These are phyloP conservation scores for Wallacemonas sp. DNA, from an alignment of 208 protist species.

Conservation along the genomic window DNA sequence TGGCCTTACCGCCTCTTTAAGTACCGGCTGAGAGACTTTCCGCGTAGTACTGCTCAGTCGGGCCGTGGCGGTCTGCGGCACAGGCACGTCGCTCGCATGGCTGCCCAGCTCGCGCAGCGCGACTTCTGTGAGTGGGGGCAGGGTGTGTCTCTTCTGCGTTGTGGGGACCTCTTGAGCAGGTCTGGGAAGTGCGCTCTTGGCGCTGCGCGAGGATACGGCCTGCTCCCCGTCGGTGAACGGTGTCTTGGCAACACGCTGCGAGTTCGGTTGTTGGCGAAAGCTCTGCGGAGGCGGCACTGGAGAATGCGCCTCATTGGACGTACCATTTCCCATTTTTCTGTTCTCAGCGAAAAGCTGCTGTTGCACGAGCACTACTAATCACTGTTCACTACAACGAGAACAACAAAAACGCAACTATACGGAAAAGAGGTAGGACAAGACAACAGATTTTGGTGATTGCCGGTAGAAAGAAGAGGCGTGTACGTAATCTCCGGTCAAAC, in stretches of 20 bases:
- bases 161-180: background rate
- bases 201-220: background rate
- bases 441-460: too few species aligned
- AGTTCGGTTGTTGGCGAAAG: too few species aligned
- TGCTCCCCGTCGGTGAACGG: background rate
- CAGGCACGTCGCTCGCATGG: too few species aligned
- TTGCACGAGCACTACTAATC: too few species aligned
- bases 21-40: too few species aligned
- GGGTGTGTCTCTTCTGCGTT: background rate
- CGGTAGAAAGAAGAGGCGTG: too few species aligned
- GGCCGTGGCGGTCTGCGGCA: background rate
- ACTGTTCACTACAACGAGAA: too few species aligned
- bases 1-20: too few species aligned
- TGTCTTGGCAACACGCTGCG: too few species aligned
- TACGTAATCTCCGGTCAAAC: too few species aligned
- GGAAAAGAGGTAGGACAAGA: background rate
- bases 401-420: background rate
- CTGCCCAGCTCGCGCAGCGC: background rate
- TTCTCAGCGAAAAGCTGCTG: background rate
- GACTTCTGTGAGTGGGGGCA: slow-evolving; percentile 1
- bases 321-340: background rate
- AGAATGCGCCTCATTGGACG: background rate
- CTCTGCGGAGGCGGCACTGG: too few species aligned
- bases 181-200: background rate
- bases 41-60: too few species aligned